A percentile compares a stretch with the other conserved stretches of the same genome.
These are phyloP conservation scores for Citrus australasica DNA, from an alignment of 345 rosid species.

Conservation along the genomic window DNA sequence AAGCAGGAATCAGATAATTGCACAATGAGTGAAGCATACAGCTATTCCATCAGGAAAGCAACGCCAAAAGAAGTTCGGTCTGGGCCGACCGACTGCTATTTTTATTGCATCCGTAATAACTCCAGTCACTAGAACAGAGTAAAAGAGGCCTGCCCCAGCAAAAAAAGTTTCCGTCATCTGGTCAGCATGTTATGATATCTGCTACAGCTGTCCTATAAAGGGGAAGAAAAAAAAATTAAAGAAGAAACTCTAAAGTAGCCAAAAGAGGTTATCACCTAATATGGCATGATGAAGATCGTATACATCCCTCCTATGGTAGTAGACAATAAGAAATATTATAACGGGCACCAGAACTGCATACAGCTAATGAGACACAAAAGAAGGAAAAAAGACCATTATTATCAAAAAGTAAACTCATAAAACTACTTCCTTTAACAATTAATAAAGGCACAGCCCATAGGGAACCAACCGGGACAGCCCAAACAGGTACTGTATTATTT, in stretches of 20 bases:
- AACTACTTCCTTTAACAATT: background rate
- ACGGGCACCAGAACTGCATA: slow-evolving; percentile 63
- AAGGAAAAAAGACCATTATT: background rate
- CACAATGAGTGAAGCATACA: slow-evolving; percentile 37
- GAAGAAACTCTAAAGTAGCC: background rate
- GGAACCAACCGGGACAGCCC: slow-evolving; percentile 72
- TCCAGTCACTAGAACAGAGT: slow-evolving; percentile 60
- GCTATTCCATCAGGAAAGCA: slow-evolving; percentile 94
- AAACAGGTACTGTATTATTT: slow-evolving; percentile 68
- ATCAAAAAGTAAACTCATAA: background rate
- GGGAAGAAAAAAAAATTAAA: background rate
- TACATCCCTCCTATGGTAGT: slow-evolving; percentile 64
- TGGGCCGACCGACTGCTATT: slow-evolving; percentile 79
- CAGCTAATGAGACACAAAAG: slow-evolving; percentile 33
- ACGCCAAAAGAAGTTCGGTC: slow-evolving; percentile 98
- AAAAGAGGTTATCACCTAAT: slow-evolving; percentile 45
- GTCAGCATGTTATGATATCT: slow-evolving; percentile 4
- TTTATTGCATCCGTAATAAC: slow-evolving; percentile 78
- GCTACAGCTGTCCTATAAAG: background rate
- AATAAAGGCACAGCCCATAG: too few relatives aligned
- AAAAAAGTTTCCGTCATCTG: slow-evolving; percentile 7
- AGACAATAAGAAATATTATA: slow-evolving; percentile 51
- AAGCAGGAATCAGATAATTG: slow-evolving; percentile 7
- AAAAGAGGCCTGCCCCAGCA: slow-evolving; percentile 60
- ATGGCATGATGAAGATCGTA: slow-evolving; percentile 91